Base-by-base conservation (phyloP, 441 rosid species). In the Aquilaria agallochum region DNA sequence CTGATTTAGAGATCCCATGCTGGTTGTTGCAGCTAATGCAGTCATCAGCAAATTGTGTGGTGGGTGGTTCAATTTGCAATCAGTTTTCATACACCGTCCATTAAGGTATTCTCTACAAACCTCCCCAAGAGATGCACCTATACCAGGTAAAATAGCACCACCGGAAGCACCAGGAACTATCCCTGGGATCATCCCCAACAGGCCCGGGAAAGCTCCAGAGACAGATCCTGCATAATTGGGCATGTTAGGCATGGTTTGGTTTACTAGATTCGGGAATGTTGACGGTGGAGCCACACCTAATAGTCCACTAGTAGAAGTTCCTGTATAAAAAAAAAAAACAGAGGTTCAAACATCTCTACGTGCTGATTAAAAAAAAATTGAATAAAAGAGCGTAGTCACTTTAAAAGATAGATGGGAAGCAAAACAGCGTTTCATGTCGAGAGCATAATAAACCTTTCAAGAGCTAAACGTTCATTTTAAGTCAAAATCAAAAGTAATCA, bases 171-270 rank as follows among this genome's bases (percentile, higher is more conserved):
- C 96, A 64, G 86, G 69, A 36, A 87, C 75, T 81, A 87, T 74
- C 32, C 99, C 98, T 6, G 96, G 97, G 75, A 87, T 87, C 99
- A 95, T 95, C 50, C 98, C 96, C 67, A 86, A 79, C 13, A 95
- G 73, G 36, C 98, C 98, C 4, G 97, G 97, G 69, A 87, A 85
- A 46, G 99, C 85, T 32, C 96, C 98, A 5, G 98, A 95, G 68
- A 92, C 87, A 33, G 94, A 90, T 8, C 90, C 99, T 0, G 98
- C 85, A 75, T 95, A 95, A 77, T 92, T 95, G 20, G 99, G 99
- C 99, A 92, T 92, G 81, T 92, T 92, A 9, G 98, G 98, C 97
- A 92, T 90, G 32, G 96, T 92, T 76, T 92, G 99, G 68, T 95
- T 95, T 4, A 92, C 75, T 62, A 90, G 70, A 73, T 81, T 92